A percentile compares a stretch with the other conserved stretches of the same genome.
These are phyloP conservation scores for Lipomyces spencermartinsiae DNA, from an alignment of 805 yeast genomes.

Conservation along the genomic window DNA sequence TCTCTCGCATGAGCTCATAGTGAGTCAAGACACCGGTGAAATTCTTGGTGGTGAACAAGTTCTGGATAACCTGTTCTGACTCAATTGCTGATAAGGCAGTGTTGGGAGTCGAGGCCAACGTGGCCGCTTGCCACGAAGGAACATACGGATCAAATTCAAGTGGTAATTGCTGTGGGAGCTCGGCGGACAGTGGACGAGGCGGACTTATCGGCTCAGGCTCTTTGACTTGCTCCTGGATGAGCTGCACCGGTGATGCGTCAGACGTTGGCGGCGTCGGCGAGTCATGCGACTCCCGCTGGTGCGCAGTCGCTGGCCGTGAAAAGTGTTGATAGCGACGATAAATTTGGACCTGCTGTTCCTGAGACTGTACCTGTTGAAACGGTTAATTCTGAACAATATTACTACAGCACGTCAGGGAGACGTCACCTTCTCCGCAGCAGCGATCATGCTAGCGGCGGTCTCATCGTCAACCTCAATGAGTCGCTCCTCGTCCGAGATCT, in stretches of 20 bases:
- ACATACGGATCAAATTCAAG: conserved; percentile 3
- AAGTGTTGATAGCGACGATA: conserved; percentile 38
- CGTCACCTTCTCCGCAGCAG: conserved; percentile 20
- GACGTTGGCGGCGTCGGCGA: not conserved
- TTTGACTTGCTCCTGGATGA: not conserved
- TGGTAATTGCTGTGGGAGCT: not conserved
- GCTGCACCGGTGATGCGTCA: not conserved
- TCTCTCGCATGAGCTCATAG: conserved; percentile 19
- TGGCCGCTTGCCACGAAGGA: conserved; percentile 1
- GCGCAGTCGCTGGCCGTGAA: conserved; percentile 32
- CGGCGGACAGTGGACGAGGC: not conserved
- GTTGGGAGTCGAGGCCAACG: not conserved
- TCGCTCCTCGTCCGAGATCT: conserved; percentile 27
- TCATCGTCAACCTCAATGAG: conserved; percentile 35
- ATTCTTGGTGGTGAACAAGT: conserved; percentile 13
- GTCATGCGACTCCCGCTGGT: not conserved
- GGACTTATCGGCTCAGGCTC: not conserved
- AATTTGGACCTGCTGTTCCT: conserved; percentile 25
- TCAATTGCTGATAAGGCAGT: not conserved
- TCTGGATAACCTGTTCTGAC: conserved; percentile 8
- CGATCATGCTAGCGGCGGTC: conserved; percentile 32
- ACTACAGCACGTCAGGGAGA: conserved; percentile 21
- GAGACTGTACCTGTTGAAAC: not conserved
- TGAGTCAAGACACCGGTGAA: conserved; percentile 21
- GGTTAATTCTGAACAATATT: conserved; percentile 26